Evolutionary conservation across 495 filamentous ascomycete genomes (phyloP).

Genomic region (Xylaria telfairii): DNA sequence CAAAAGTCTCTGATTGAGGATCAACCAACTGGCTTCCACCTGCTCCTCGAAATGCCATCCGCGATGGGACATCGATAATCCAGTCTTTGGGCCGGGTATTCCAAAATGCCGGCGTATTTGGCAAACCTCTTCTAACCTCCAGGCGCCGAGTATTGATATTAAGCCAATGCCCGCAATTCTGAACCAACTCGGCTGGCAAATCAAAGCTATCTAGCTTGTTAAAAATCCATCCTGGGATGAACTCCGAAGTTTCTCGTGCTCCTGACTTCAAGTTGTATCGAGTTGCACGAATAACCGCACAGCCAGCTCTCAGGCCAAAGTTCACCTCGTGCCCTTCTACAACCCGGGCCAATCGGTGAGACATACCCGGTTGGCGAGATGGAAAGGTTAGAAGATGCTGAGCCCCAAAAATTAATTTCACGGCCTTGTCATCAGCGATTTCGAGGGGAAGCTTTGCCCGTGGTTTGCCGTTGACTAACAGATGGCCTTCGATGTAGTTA

Average conservation of each 20-base stretch:
- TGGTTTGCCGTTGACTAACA: slow-evolving; percentile 56
- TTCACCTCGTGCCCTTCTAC: slow-evolving; percentile 51
- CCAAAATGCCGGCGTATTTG: slow-evolving; percentile 47
- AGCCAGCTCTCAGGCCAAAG: slow-evolving; percentile 50
- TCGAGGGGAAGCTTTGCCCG: slow-evolving; percentile 50
- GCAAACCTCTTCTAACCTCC: slow-evolving; percentile 54
- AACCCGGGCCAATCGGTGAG: slow-evolving; percentile 42
- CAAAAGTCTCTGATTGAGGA: slow-evolving; percentile 37
- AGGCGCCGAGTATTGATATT: slow-evolving; percentile 51
- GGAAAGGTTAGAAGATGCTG: slow-evolving; percentile 54
- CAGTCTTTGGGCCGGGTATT: slow-evolving; percentile 34
- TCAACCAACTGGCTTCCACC: slow-evolving; percentile 32
- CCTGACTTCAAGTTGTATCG: neutral
- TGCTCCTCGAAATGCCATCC: slow-evolving; percentile 30
- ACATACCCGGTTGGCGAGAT: slow-evolving; percentile 54
- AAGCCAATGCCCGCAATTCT: slow-evolving; percentile 66
- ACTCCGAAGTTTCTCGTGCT: slow-evolving; percentile 35
- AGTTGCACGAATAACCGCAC: slow-evolving; percentile 47
- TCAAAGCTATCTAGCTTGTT: slow-evolving; percentile 40
- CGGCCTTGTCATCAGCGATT: slow-evolving; percentile 39
- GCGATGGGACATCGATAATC: slow-evolving; percentile 35
- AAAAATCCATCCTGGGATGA: slow-evolving; percentile 44
- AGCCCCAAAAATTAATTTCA: slow-evolving; percentile 57
- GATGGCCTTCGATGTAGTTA: slow-evolving; percentile 53
- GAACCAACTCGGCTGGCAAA: slow-evolving; percentile 56